A percentile compares a stretch with the other conserved stretches of the same genome.
phyloP scores from a whole-genome alignment of 768 basidiomycete species.

The Panaeolus papilionaceus region DNA sequence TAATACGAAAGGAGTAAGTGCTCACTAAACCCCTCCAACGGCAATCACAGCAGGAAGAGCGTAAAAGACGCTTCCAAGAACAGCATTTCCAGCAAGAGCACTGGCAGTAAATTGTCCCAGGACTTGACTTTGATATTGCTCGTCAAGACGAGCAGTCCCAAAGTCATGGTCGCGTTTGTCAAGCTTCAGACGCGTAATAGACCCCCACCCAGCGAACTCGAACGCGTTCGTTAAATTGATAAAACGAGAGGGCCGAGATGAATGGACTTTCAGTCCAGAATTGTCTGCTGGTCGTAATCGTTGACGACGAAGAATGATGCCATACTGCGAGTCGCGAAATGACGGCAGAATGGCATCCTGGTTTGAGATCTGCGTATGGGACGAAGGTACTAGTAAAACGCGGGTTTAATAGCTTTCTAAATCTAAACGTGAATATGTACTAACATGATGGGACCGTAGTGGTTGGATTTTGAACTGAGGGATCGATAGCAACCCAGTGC shows the following conservation, averaged over 20 bases:
- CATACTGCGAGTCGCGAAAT: constrained; percentile 55
- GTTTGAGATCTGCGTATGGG: background rate
- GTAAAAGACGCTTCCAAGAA: constrained; percentile 74
- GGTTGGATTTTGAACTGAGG: background rate
- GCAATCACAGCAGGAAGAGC: constrained; percentile 70
- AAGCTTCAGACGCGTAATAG: constrained; percentile 53
- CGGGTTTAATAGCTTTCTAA: background rate
- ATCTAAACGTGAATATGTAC: background rate
- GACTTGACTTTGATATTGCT: constrained; percentile 40
- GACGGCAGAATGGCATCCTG: constrained; percentile 40
- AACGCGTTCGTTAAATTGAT: constrained; percentile 66
- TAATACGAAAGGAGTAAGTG: constrained; percentile 20
- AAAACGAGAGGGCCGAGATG: constrained; percentile 61
- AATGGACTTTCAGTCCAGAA: constrained; percentile 45
- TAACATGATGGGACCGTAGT: background rate
- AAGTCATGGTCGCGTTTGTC: constrained; percentile 44
- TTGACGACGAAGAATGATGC: constrained; percentile 66
- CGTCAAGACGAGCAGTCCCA: constrained; percentile 39
- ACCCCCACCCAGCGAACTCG: constrained; percentile 79
- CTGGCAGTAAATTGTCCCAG: constrained; percentile 71
- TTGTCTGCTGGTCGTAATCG: constrained; percentile 51
- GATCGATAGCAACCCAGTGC: constrained; percentile 3
- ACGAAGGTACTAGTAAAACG: background rate
- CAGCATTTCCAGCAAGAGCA: constrained; percentile 70
- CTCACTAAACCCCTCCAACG: constrained; percentile 68